Evolutionary conservation across 148 eudicot species (phyloP).

Genomic region (Rhododendron molle): DNA sequence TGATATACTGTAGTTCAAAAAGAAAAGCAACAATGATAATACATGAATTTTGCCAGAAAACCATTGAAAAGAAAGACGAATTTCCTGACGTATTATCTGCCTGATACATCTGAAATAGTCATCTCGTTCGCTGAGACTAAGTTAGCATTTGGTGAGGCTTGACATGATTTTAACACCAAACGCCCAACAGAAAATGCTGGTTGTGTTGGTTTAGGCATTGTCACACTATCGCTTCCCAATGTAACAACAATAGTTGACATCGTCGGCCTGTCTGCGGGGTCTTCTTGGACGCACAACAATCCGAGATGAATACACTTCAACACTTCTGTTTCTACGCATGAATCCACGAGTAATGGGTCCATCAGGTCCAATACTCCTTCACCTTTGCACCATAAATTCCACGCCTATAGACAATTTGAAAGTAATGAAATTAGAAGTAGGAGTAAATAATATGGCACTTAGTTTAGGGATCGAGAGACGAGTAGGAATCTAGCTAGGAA

Average conservation of each 20-base stretch:
- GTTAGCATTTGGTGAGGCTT: neutral
- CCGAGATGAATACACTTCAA: conserved; percentile 37
- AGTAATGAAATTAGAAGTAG: neutral
- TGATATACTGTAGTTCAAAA: too few relatives aligned
- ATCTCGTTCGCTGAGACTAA: conserved; percentile 1
- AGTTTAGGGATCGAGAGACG: neutral
- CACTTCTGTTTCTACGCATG: conserved; percentile 24
- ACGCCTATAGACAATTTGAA: conserved; percentile 18
- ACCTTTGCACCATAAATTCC: conserved; percentile 32
- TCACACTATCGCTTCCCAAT: conserved; percentile 20
- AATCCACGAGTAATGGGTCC: conserved; percentile 17
- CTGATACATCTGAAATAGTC: neutral
- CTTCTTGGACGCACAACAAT: conserved; percentile 44
- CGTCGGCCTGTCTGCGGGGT: conserved; percentile 24
- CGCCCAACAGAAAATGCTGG: conserved; percentile 22
- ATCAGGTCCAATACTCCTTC: conserved; percentile 15
- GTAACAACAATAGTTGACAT: conserved; percentile 31
- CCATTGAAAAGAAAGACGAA: too few relatives aligned
- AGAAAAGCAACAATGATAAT: too few relatives aligned
- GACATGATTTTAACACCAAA: neutral
- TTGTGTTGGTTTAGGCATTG: conserved; percentile 25
- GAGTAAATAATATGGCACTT: too few relatives aligned
- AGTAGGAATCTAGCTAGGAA: neutral
- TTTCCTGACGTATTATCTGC: neutral
- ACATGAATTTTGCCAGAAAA: too few relatives aligned